phyloP scores from a whole-genome alignment of 305 asterid genomes.

The Fraxinus dipetala region DNA sequence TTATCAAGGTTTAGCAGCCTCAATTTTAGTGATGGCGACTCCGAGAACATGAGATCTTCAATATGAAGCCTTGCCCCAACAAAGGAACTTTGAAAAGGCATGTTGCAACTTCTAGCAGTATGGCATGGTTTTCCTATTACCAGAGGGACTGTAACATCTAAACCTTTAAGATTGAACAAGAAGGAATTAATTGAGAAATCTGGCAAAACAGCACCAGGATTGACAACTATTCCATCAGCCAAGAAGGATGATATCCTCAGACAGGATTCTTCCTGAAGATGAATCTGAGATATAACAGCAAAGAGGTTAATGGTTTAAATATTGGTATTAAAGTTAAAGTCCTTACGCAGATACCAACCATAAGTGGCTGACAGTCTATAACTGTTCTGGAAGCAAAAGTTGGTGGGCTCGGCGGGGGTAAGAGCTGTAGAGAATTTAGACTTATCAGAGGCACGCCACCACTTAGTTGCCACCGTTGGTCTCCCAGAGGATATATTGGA shows the following conservation, averaged over 20 bases:
- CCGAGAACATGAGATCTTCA: slow-evolving; percentile 69
- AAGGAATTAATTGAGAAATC: slow-evolving; percentile 72
- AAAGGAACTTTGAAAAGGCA: slow-evolving; percentile 55
- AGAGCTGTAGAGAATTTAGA: slow-evolving; percentile 77
- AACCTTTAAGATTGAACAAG: slow-evolving; percentile 58
- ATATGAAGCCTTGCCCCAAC: slow-evolving; percentile 88
- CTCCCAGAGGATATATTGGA: slow-evolving; percentile 90
- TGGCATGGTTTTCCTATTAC: slow-evolving; percentile 42
- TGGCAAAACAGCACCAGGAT: slow-evolving; percentile 62
- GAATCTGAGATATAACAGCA: slow-evolving; percentile 55
- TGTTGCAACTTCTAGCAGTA: slow-evolving; percentile 32
- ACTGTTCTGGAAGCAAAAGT: slow-evolving; percentile 82
- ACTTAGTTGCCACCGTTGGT: slow-evolving; percentile 59
- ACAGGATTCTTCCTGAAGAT: slow-evolving; percentile 98
- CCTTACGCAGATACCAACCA: slow-evolving; percentile 40
- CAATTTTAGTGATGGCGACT: slow-evolving; percentile 70
- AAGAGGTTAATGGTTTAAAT: slow-evolving; percentile 12
- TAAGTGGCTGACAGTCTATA: slow-evolving; percentile 82
- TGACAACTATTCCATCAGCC: slow-evolving; percentile 85
- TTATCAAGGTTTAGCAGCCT: slow-evolving; percentile 74
- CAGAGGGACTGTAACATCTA: slow-evolving; percentile 74
- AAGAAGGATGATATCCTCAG: slow-evolving; percentile 87
- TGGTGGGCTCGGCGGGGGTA: slow-evolving; percentile 90
- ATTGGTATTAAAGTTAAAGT: not conserved
- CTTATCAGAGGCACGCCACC: slow-evolving; percentile 63